Evolutionary conservation across 2,329 filamentous ascomycete genomes (phyloP).

Genomic region (Alternaria sp.): DNA sequence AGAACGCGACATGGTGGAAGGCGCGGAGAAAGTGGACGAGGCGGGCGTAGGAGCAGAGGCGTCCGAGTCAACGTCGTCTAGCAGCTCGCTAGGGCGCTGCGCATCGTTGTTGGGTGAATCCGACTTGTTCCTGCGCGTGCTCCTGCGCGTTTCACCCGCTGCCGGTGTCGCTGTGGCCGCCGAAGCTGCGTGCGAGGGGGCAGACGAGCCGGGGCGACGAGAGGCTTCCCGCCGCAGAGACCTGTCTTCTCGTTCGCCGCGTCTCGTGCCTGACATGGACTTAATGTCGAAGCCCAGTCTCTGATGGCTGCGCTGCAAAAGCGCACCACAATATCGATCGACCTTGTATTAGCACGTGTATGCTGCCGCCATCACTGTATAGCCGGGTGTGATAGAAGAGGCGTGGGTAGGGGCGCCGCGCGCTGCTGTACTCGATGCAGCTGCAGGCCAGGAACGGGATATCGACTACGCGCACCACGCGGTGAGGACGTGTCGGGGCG

Average conservation of each 20-base stretch:
- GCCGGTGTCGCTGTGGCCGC: constrained; percentile 20
- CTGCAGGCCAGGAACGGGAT: constrained; percentile 28
- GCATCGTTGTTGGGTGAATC: constrained; percentile 39
- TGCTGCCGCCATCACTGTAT: constrained; percentile 37
- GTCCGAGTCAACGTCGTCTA: constrained; percentile 74
- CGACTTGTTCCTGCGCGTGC: constrained; percentile 24
- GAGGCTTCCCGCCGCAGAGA: constrained; percentile 32
- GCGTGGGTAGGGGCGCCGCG: constrained; percentile 12
- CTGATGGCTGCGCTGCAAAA: constrained; percentile 75
- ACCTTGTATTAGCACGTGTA: constrained; percentile 26
- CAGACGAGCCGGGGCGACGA: constrained; percentile 34
- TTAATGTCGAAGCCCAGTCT: constrained; percentile 77
- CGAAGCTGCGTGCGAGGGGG: constrained; percentile 19
- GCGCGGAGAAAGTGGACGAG: constrained; percentile 73
- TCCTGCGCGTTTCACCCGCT: constrained; percentile 19
- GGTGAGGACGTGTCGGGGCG: constrained; percentile 30
- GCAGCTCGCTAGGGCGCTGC: constrained; percentile 63
- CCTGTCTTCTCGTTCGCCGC: constrained; percentile 34
- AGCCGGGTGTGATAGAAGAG: constrained; percentile 12
- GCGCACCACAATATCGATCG: constrained; percentile 76
- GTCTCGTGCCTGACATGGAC: constrained; percentile 62
- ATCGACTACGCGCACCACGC: constrained; percentile 38
- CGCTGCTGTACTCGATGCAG: constrained; percentile 26
- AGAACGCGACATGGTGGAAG: constrained; percentile 61
- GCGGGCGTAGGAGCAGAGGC: constrained; percentile 65